Evolutionary conservation across 495 filamentous ascomycete species (phyloP).

Genomic region (Penicillium canariense): DNA sequence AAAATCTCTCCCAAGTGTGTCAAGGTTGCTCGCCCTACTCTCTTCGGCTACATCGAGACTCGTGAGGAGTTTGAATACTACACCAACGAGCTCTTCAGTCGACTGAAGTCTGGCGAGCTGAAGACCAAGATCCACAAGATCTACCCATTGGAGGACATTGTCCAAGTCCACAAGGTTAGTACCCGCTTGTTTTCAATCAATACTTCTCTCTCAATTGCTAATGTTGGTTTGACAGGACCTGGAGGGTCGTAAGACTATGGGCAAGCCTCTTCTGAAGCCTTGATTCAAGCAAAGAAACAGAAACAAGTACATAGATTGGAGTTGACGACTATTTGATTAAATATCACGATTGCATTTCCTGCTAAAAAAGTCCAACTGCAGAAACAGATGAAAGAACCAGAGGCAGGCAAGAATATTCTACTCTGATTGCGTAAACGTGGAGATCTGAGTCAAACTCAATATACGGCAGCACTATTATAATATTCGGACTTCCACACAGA

Average conservation of each 20-base stretch:
- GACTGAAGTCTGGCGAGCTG: constrained; percentile 66
- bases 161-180: constrained; percentile 63
- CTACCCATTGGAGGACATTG: constrained; percentile 78
- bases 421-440: too few species aligned
- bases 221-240: constrained; percentile 54
- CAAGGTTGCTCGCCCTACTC: constrained; percentile 69
- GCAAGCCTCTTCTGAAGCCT: constrained; percentile 58
- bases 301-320: neutral
- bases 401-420: too few species aligned
- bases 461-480: too few species aligned
- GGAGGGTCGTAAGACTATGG: constrained; percentile 78
- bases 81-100: constrained; percentile 67
- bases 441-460: too few species aligned
- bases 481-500: too few species aligned
- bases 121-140: constrained; percentile 74
- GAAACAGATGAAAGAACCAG: too few species aligned
- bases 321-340: neutral
- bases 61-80: constrained; percentile 75
- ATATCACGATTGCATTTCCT: constrained; percentile 1
- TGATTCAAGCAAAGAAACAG: constrained; percentile 9
- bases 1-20: constrained; percentile 74
- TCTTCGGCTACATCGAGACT: constrained; percentile 74
- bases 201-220: neutral
- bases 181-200: neutral
- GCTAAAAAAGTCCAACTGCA: neutral